Percentiles rank a stretch among this genome's conserved stretches.
Conservation (phyloP, 805 yeast species). For the Yamadazyma kitorensis region DNA sequence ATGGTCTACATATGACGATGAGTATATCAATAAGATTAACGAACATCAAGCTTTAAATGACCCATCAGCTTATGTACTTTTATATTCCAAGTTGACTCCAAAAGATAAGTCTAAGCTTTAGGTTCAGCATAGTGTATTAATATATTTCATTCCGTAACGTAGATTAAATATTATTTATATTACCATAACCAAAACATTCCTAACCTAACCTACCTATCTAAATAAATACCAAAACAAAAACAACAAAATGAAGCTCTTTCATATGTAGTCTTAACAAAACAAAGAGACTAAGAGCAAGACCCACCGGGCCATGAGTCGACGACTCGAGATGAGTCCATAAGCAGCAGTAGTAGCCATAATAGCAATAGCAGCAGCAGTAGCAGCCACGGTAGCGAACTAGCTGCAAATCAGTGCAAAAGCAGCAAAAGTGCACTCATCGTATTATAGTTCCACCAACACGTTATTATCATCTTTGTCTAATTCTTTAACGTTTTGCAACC, state of each 20-base stretch:
- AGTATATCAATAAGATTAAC: constrained; percentile 68
- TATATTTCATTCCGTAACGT: background rate
- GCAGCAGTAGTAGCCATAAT: too few relatives aligned
- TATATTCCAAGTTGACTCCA: constrained; percentile 76
- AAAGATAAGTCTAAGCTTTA: constrained; percentile 17
- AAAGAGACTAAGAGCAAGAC: too few relatives aligned
- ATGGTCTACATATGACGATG: constrained; percentile 96
- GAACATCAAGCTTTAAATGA: constrained; percentile 76
- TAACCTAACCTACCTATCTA: constrained; percentile 6
- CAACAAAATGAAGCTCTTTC: too few relatives aligned
- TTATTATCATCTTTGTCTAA: constrained; percentile 16
- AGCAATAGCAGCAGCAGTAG: too few relatives aligned
- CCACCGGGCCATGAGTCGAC: too few relatives aligned
- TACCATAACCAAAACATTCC: constrained; percentile 2
- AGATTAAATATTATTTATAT: constrained; percentile 1
- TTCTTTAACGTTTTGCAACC: constrained; percentile 17
- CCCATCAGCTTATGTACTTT: constrained; percentile 84
- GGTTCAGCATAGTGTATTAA: constrained; percentile 2
- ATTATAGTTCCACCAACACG: constrained; percentile 14
- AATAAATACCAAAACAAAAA: constrained; percentile 6
- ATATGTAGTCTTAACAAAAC: too few relatives aligned
- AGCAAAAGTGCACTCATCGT: too few relatives aligned
- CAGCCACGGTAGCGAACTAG: too few relatives aligned
- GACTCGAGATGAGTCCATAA: too few relatives aligned
- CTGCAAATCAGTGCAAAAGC: too few relatives aligned